These are phyloP conservation scores for Blastobotrys raffinosifermentans DNA, from an alignment of 1,139 yeast species.

Conservation along the genomic window DNA sequence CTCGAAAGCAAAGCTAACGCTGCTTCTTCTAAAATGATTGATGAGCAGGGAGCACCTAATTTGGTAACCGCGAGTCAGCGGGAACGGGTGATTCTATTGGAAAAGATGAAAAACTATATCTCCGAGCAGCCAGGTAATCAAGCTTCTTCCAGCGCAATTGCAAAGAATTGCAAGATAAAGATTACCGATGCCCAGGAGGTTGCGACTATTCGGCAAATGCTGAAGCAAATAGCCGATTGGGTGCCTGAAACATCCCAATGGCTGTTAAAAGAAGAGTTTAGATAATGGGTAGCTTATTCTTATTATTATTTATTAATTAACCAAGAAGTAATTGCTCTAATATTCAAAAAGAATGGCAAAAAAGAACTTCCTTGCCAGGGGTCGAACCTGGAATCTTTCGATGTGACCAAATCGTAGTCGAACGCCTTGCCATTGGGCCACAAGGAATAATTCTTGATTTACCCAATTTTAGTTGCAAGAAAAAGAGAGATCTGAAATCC, in stretches of 20 bases:
- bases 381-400: slow-evolving; percentile 36
- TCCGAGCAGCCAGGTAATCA: slow-evolving; percentile 26
- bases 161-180: slow-evolving; percentile 44
- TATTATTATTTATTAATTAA: too few relatives aligned
- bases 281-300: too few relatives aligned
- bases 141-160: slow-evolving; percentile 48
- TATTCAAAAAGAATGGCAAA: too few relatives aligned
- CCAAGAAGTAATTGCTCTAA: too few relatives aligned
- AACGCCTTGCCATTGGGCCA: slow-evolving; percentile 29
- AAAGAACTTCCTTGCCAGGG: slow-evolving; percentile 34
- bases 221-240: slow-evolving; percentile 69
- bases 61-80: slow-evolving; percentile 9
- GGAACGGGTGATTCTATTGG: slow-evolving; percentile 24
- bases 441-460: slow-evolving; percentile 20
- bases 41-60: slow-evolving; percentile 6
- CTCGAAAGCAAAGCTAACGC: slow-evolving; percentile 21
- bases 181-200: slow-evolving; percentile 52
- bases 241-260: slow-evolving; percentile 52
- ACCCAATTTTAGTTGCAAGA: too few relatives aligned
- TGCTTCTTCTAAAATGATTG: slow-evolving; percentile 1
- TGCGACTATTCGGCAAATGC: slow-evolving; percentile 58
- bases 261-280: slow-evolving; percentile 55
- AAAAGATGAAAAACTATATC: slow-evolving; percentile 31
- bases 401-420: slow-evolving; percentile 26
- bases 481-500: too few relatives aligned